Evolutionary conservation across 257 asterid genomes (phyloP), one percentile per base, ranked within the genome.

Genomic region (Forsythia viridissima): DNA sequence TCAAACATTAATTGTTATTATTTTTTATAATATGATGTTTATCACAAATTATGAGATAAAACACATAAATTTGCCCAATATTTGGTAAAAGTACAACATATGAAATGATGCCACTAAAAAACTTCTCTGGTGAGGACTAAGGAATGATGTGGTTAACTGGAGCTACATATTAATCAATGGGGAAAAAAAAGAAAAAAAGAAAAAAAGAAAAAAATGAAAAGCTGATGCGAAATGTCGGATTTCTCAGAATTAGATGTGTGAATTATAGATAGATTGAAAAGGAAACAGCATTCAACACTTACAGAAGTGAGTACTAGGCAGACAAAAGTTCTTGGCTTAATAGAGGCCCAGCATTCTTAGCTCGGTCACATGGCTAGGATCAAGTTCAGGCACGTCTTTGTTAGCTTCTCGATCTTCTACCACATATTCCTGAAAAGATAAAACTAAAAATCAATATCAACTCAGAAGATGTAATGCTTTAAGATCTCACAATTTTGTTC

Each of bases 261-360:
- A n/a, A 57, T 21, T 61, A 20, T 61, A 61, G 38, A 24, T 21
- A 61, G 21, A 61, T 24, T 61, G 69, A 30, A 24, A 9, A 3
- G 37, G 11, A 10, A 61, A 63, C 38, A 63, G 37, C 70, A 63
- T 30, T 63, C 15, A 55, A 24, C 39, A 63, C 70, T 63, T 30
- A 63, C 70, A 24, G 7, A 63, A 63, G 70, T 24, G 38, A 24
- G 40, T 9, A 3, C 10, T 10, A 36, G 11, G 71, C 78, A 38
- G 41, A 21, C 36, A 39, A 0, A 74, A 70, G 44, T 66, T 66
- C 82, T 65, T 72, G 76, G 73, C 87, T 90, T 84, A 95, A 81
- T 89, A 93, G 55, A 95, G 97, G 76, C 99, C 99, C 77, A 93
- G 82, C 94, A 93, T 90, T 79, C 99, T 87, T 57, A 95, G 89